A percentile compares a stretch with the other conserved stretches of the same genome.
These are phyloP conservation scores for Penicillium concentricum DNA, from an alignment of 2,329 filamentous ascomycete species.

Conservation along the genomic window DNA sequence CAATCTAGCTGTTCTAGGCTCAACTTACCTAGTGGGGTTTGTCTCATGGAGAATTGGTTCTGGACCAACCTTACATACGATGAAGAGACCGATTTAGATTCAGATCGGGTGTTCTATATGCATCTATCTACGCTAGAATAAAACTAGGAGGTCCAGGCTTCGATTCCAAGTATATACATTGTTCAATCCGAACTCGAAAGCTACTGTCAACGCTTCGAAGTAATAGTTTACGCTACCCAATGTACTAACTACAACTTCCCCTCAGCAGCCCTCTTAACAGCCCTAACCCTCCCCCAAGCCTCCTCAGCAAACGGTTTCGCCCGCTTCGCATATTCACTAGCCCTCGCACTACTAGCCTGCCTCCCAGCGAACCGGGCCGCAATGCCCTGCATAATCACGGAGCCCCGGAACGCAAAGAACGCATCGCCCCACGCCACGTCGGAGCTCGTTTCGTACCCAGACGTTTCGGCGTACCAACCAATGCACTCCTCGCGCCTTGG, in stretches of 20 bases:
- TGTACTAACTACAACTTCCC: constrained; percentile 45
- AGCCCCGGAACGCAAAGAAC: constrained; percentile 60
- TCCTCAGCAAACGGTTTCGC: constrained; percentile 72
- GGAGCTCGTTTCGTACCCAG: constrained; percentile 67
- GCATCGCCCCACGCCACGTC: constrained; percentile 63
- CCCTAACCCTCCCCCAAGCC: constrained; percentile 71
- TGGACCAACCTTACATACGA: not conserved
- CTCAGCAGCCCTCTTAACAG: constrained; percentile 42
- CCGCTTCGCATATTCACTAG: constrained; percentile 67
- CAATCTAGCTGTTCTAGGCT: not conserved
- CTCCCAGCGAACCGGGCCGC: constrained; percentile 79
- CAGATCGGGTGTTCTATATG: not conserved
- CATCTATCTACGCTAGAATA: not conserved
- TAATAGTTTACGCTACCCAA: not conserved
- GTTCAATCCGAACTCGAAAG: too few species aligned
- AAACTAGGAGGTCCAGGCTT: not conserved
- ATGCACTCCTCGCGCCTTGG: constrained; percentile 60
- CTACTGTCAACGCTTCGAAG: not conserved
- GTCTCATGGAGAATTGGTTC: not conserved
- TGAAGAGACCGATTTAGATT: not conserved
- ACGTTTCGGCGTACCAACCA: constrained; percentile 64
- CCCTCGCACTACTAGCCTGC: constrained; percentile 86
- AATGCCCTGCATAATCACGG: constrained; percentile 80
- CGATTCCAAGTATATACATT: not conserved
- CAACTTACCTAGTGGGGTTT: not conserved